Conservation (phyloP, 805 yeast species). For the Ogataea sp. region DNA sequence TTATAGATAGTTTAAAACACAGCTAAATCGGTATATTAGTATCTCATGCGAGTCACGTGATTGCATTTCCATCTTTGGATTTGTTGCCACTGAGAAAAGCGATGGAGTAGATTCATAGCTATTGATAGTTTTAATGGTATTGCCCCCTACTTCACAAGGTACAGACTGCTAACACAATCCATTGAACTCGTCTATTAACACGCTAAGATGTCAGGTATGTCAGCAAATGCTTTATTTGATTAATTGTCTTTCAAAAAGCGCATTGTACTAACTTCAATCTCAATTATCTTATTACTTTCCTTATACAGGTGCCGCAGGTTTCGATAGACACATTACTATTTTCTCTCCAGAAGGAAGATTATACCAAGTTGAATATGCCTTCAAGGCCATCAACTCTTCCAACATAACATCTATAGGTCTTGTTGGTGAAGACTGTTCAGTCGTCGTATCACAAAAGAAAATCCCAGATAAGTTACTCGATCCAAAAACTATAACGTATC, state of each 20-base stretch:
- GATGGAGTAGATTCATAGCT: neutral
- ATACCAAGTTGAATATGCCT: conserved; percentile 96
- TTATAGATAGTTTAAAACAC: no score
- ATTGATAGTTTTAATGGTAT: no score
- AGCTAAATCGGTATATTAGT: no score
- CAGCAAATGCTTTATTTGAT: neutral
- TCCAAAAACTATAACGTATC: conserved; percentile 75
- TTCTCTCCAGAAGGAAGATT: conserved; percentile 98
- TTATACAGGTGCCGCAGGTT: conserved; percentile 71
- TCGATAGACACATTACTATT: conserved; percentile 97
- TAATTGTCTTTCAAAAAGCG: conserved; percentile 3
- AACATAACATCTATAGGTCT: conserved; percentile 86
- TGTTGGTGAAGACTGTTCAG: conserved; percentile 80
- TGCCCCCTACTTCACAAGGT: no score
- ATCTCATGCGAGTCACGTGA: neutral
- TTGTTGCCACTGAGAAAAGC: neutral
- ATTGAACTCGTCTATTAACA: no score
- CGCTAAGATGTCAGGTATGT: conserved; percentile 24
- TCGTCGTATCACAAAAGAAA: conserved; percentile 88
- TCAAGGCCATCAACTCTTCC: conserved; percentile 90
- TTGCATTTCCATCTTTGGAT: neutral
- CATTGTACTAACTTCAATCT: conserved; percentile 29
- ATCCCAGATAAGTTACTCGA: conserved; percentile 93
- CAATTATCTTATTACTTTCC: neutral
- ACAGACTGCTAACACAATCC: no score